Evolutionary conservation across 2,329 filamentous ascomycete genomes (phyloP), one percentile per base, ranked within the genome.

Genomic region (Thermoascus crustaceus): DNA sequence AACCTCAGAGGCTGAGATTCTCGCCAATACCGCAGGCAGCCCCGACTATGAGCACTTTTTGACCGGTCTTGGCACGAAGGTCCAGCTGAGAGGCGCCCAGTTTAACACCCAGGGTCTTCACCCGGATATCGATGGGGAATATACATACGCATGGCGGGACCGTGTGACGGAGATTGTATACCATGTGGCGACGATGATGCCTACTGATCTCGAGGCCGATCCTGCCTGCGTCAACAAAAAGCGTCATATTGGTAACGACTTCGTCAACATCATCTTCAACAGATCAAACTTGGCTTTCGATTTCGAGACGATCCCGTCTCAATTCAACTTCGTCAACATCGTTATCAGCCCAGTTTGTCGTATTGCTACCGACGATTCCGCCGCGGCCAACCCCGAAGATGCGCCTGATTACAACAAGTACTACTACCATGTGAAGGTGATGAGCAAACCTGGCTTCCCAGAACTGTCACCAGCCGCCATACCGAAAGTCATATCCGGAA

Each of bases 231-330:
- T 81, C 42, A 73, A 78, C 57, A 98, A 98, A 68, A 98, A 98
- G 63, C 75, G 80, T 2, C 93, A 96, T 54, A 91, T 96, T 41
- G 91, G 91, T 39, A 98, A 98, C 54, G 91, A 96, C 60, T 94
- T 85, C 58, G 91, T 98, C 55, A 96, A 94, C 56, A 94, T 98
- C 48, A 82, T 98, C 39, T 98, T 93, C 72, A 98, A 98, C 58
- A 86, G 94, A 52, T 95, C 88, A 2, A 89, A 91, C n/a, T 61
- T 80, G 31, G 82, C 84, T 0, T 96, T 94, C 66, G 74, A 76
- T 35, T 94, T 94, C 55, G 78, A 94, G 55, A 94, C 85, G 0
- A 94, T 98, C 49, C 86, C 86, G 0, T 93, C 87, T 0, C 83
- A 89, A 38, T 94, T 98, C 69, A 96, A 95, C 55, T 94, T 85